Conservation (phyloP, 2,329 filamentous ascomycete genomes). For the Malbranchea zuffiana region DNA sequence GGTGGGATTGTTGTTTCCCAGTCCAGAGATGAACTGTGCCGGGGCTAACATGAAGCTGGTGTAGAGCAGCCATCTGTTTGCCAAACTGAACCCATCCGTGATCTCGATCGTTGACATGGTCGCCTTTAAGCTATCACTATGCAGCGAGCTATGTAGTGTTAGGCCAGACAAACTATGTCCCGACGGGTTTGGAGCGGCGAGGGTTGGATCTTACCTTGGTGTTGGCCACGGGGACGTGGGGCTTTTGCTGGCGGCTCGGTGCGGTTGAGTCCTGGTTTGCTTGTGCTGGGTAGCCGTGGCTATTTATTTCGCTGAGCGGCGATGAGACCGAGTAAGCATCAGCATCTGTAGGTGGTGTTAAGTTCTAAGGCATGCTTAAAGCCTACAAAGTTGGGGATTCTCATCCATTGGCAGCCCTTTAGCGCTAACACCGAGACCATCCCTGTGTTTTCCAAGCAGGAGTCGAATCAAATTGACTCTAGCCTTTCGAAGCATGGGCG, state of each 20-base stretch:
- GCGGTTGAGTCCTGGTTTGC: no score
- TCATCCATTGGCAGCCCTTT: background rate
- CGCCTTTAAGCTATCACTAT: background rate
- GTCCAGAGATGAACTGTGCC: slow-evolving; percentile 6
- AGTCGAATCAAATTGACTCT: background rate
- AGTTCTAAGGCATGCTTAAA: no score
- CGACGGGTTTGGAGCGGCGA: background rate
- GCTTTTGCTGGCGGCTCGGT: no score
- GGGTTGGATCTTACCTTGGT: background rate
- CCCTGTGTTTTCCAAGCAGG: background rate
- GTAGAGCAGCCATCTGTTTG: slow-evolving; percentile 1
- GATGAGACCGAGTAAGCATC: background rate
- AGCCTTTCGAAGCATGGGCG: background rate
- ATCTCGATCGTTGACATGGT: background rate
- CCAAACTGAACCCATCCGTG: slow-evolving; percentile 1
- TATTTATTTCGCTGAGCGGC: background rate
- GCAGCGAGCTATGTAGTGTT: no score
- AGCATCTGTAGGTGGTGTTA: no score
- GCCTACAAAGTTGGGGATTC: background rate
- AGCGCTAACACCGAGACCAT: background rate
- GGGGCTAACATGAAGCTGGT: slow-evolving; percentile 7
- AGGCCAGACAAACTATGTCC: background rate
- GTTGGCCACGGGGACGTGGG: no score
- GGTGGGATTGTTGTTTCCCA: slow-evolving; percentile 6
- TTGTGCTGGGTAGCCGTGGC: no score